Evolutionary conservation across 495 filamentous ascomycete species (phyloP).

Genomic region (Podospora anserina): DNA sequence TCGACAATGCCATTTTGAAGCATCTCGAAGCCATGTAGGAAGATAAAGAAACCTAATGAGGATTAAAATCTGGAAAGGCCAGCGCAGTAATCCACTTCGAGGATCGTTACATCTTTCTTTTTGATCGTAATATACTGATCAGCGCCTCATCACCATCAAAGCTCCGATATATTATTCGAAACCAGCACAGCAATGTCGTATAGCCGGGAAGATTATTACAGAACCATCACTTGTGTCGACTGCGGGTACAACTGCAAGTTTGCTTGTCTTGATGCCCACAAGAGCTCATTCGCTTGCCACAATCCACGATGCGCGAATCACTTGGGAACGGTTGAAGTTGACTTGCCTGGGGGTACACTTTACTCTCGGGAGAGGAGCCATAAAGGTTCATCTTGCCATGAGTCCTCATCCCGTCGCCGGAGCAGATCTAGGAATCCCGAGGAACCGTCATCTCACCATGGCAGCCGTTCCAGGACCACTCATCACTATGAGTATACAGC

Average conservation of each 20-base stretch:
- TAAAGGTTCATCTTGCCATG: background rate
- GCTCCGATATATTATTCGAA: background rate
- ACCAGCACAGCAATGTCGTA: background rate
- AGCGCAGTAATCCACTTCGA: background rate
- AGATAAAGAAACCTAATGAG: background rate
- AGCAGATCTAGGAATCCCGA: background rate
- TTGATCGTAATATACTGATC: background rate
- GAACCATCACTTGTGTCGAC: conserved; percentile 3
- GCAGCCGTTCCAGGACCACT: background rate
- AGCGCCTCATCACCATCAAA: background rate
- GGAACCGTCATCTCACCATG: background rate
- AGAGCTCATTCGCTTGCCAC: conserved; percentile 3
- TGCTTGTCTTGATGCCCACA: conserved; percentile 9
- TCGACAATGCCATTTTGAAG: background rate
- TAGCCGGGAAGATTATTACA: background rate
- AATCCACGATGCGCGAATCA: conserved; percentile 1
- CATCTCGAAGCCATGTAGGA: background rate
- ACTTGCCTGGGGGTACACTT: background rate
- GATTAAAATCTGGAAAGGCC: background rate
- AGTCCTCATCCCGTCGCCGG: background rate
- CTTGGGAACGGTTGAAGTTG: background rate
- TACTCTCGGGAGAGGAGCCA: background rate
- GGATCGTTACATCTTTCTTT: background rate
- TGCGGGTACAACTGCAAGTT: conserved; percentile 3
- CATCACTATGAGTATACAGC: background rate